Percentiles rank a stretch among this genome's conserved stretches.
These are phyloP conservation scores for Hyphodiscus hymeniophilus DNA, from an alignment of 495 filamentous ascomycete genomes.

Conservation along the genomic window DNA sequence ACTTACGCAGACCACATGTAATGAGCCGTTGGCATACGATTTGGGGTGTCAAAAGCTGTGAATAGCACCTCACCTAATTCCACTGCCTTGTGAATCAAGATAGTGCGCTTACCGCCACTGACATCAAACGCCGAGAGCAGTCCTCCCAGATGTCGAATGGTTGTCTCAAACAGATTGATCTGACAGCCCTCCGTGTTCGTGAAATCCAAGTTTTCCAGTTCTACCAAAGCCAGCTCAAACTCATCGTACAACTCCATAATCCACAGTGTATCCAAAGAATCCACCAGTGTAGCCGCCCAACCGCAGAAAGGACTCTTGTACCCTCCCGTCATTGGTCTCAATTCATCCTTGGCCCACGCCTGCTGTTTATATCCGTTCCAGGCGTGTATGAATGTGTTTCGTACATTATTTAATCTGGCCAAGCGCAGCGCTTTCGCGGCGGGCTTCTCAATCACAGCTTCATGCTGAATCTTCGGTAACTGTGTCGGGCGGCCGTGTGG, in stretches of 20 bases:
- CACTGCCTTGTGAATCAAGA: slow-evolving; percentile 79
- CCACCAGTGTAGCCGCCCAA: slow-evolving; percentile 91
- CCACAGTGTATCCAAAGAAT: slow-evolving; percentile 80
- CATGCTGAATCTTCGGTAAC: slow-evolving; percentile 20
- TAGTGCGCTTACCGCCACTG: slow-evolving; percentile 57
- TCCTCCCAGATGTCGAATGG: slow-evolving; percentile 83
- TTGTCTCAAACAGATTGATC: slow-evolving; percentile 81
- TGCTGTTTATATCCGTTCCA: slow-evolving; percentile 79
- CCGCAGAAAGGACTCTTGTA: slow-evolving; percentile 74
- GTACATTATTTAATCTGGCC: slow-evolving; percentile 56
- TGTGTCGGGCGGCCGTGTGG: slow-evolving; percentile 8
- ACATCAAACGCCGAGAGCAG: slow-evolving; percentile 77
- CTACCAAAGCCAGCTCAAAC: slow-evolving; percentile 73
- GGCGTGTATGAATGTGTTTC: slow-evolving; percentile 62
- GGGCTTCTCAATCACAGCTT: slow-evolving; percentile 4
- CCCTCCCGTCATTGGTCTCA: slow-evolving; percentile 57
- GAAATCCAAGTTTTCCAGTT: slow-evolving; percentile 77
- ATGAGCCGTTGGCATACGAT: slow-evolving; percentile 84
- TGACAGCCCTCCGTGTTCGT: slow-evolving; percentile 54
- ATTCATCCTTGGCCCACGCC: slow-evolving; percentile 84
- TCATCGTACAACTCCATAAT: slow-evolving; percentile 88
- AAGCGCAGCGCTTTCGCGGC: slow-evolving; percentile 48
- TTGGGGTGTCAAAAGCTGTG: slow-evolving; percentile 93
- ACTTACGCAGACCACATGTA: slow-evolving; percentile 22
- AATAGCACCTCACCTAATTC: slow-evolving; percentile 85